Base-by-base conservation (phyloP, 176 grass and related monocot genomes). In the Dendrocalamus sinicus region DNA sequence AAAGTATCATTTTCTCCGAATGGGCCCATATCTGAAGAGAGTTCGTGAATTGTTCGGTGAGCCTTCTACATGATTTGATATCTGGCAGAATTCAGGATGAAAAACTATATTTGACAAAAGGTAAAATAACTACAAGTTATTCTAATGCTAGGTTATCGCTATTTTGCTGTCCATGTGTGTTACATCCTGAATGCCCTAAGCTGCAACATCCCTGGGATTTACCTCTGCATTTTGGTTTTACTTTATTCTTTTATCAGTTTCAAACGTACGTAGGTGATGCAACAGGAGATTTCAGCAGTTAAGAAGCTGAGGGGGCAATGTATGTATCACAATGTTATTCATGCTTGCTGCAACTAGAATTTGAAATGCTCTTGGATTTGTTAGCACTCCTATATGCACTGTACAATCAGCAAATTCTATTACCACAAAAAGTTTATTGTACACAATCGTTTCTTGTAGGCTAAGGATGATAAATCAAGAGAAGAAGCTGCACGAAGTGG, bases 41-140 rank as follows among this genome's bases (percentile, higher is more conserved):
- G 96, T 99, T 79, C 93, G 92, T 64, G 83, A 77, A 26, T 72
- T 94, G 40, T 88, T 99, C 94, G 96, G 96, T 99, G 61, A 91
- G 90, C 30, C 30, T 30, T 30, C 30, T 30, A 30, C 30, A 72
- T 64, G 51, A 69, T 77, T 44, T 83, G 66, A 23, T 13, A 69
- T 47, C 76, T 10, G 7, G 48, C 41, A 58, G 4, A 83, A 28
- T 60, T 70, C 35, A 79, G 4, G 41, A 74, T 40, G 22, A 66
- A 58, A 45, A 63, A 72, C 12, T 41, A 77, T n/a, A 87, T 45
- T 55, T 58, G 22, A 20, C 3, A 26, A 43, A 59, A 61, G 9
- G 43, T 40, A 65, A 62, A 22, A 55, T 24, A 46, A 46, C 5
- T 39, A 23, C 10, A 5, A 84, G 32, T 11, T 20, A 70, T 48